Evolutionary conservation across 129 eudicot genomes (phyloP).

Genomic region (Escallonia herrerae): DNA sequence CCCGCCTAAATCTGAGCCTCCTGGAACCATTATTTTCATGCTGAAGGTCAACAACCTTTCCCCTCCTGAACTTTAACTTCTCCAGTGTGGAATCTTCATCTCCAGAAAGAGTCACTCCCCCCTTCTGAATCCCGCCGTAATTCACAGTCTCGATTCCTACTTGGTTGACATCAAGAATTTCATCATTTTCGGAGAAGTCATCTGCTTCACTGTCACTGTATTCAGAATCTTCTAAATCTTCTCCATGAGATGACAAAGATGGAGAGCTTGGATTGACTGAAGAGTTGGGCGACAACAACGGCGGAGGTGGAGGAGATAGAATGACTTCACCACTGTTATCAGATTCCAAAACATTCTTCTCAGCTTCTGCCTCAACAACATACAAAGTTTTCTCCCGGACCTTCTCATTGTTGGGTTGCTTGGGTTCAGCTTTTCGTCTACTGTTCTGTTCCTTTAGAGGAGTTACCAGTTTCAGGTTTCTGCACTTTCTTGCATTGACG

Average conservation of each 20-base stretch:
- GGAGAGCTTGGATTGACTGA: conserved; percentile 8
- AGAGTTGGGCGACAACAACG: conserved; percentile 11
- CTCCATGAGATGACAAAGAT: conserved; percentile 25
- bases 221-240: conserved; percentile 14
- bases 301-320: conserved; percentile 26
- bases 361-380: conserved; percentile 29
- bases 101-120: conserved; percentile 20
- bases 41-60: conserved; percentile 41
- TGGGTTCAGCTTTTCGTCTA: conserved; percentile 21
- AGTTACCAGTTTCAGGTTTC: conserved; percentile 20
- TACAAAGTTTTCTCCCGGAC: conserved; percentile 44
- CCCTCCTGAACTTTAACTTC: conserved; percentile 53
- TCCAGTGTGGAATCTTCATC: conserved; percentile 22
- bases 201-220: conserved; percentile 24
- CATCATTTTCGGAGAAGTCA: conserved; percentile 13
- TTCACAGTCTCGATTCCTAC: conserved; percentile 20
- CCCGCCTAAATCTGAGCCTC: conserved; percentile 56
- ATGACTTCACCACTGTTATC: conserved; percentile 9
- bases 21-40: conserved; percentile 36
- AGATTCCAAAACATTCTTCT: conserved; percentile 8
- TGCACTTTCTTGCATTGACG: conserved; percentile 24
- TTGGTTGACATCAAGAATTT: conserved; percentile 1
- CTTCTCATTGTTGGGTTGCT: conserved; percentile 22
- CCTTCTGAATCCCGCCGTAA: conserved; percentile 14
- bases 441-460: conserved; percentile 23